Evolutionary conservation across 2,329 filamentous ascomycete genomes (phyloP).

Genomic region (Oidium heveae): DNA sequence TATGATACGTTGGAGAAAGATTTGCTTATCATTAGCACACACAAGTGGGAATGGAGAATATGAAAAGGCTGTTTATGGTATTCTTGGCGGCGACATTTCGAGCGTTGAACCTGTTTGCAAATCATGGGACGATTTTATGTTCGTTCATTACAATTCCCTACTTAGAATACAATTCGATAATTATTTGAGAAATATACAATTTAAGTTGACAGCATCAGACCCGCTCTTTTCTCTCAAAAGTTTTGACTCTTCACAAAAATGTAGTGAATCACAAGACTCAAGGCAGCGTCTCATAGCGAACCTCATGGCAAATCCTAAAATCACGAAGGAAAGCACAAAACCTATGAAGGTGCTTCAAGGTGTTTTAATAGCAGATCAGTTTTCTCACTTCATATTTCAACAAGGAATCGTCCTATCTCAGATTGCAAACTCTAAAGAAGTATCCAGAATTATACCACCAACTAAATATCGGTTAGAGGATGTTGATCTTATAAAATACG

Average conservation of each 20-base stretch:
- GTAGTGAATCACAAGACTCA: constrained; percentile 27
- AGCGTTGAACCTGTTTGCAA: constrained; percentile 54
- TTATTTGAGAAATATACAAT: constrained; percentile 33
- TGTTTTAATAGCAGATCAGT: constrained; percentile 40
- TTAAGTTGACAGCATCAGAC: constrained; percentile 23
- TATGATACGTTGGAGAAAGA: constrained; percentile 45
- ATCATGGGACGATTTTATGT: constrained; percentile 69
- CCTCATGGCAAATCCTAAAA: constrained; percentile 30
- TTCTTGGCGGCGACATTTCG: constrained; percentile 63
- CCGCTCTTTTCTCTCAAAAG: constrained; percentile 31
- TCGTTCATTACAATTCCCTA: constrained; percentile 69
- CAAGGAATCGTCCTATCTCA: constrained; percentile 28
- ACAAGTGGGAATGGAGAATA: constrained; percentile 47
- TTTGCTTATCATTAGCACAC: constrained; percentile 47
- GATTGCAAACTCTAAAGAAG: constrained; percentile 19
- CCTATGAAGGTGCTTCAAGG: constrained; percentile 57
- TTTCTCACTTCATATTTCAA: constrained; percentile 30
- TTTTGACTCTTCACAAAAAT: constrained; percentile 38
- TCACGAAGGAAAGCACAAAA: constrained; percentile 30
- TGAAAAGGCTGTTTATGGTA: constrained; percentile 71
- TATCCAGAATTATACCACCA: constrained; percentile 20
- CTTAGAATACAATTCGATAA: constrained; percentile 56
- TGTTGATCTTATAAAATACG: constrained; percentile 21
- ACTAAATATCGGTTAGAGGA: constrained; percentile 15
- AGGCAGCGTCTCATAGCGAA: constrained; percentile 32